phyloP scores from a whole-genome alignment of 139 green algal genomes.

The Prasinococcaceae sp. region DNA sequence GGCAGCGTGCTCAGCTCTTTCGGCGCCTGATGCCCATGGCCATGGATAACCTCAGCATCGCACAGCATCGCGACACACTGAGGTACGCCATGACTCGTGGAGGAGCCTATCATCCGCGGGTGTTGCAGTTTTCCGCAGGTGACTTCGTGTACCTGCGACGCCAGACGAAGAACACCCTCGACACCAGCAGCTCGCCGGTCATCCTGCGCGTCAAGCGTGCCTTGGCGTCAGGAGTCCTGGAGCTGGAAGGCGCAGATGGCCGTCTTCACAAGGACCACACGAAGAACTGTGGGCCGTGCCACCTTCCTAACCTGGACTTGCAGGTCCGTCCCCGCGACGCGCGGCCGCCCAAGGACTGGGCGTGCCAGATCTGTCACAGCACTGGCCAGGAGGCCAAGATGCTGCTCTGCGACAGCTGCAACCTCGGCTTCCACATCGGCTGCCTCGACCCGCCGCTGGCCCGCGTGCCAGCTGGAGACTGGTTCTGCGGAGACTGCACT shows the following conservation, averaged over 20 bases:
- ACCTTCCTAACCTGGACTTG: no score
- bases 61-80: background rate
- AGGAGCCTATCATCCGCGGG: background rate
- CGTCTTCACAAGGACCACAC: no score
- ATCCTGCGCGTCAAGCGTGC: constrained; percentile 6
- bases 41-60: constrained; percentile 15
- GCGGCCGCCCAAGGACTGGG: no score
- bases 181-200: background rate
- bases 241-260: background rate
- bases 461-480: no score
- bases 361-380: no score
- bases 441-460: no score
- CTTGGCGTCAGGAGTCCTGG: background rate
- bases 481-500: no score
- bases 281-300: no score
- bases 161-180: background rate
- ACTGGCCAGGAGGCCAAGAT: no score
- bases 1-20: background rate
- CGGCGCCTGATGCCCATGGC: background rate
- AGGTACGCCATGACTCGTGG: constrained; percentile 3
- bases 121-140: constrained; percentile 4
- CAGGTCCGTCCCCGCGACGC: no score
- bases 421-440: no score
- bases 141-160: constrained; percentile 12
- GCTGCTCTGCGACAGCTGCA: no score